Percentiles rank a stretch among this genome's conserved stretches.
Evolutionary conservation across 192 early-diverging fungal genomes (phyloP).

Genomic region (Backusella luteola): DNA sequence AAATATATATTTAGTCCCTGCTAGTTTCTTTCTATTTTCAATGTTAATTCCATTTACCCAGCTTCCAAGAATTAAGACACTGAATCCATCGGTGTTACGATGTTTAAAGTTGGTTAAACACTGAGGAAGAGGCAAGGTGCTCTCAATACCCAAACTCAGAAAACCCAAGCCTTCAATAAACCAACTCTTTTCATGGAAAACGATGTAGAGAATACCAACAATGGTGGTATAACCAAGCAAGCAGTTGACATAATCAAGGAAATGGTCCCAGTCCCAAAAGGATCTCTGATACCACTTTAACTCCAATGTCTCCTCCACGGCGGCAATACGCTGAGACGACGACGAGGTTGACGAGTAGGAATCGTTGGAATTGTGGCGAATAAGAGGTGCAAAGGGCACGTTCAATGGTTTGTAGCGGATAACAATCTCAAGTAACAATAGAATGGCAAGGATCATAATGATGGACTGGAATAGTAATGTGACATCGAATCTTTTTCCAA

Average conservation of each 20-base stretch:
- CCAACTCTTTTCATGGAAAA: slow-evolving; percentile 18
- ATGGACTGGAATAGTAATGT: slow-evolving; percentile 55
- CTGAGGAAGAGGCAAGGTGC: slow-evolving; percentile 61
- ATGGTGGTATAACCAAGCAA: slow-evolving; percentile 21
- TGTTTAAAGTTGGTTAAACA: slow-evolving; percentile 43
- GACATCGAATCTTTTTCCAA: slow-evolving; percentile 47
- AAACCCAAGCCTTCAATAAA: slow-evolving; percentile 42
- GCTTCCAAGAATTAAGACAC: slow-evolving; percentile 26
- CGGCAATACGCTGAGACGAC: slow-evolving; percentile 11
- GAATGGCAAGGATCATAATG: slow-evolving; percentile 52
- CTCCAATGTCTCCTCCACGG: neutral
- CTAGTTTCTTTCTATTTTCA: neutral
- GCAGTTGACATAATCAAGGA: slow-evolving; percentile 39
- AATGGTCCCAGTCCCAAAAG: slow-evolving; percentile 46
- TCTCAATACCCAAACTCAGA: slow-evolving; percentile 52
- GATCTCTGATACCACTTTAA: slow-evolving; percentile 8
- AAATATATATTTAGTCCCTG: neutral
- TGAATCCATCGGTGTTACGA: slow-evolving; percentile 52
- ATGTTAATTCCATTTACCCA: slow-evolving; percentile 30
- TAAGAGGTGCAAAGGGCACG: neutral
- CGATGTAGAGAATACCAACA: slow-evolving; percentile 23
- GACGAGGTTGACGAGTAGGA: neutral
- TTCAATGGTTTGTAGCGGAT: slow-evolving; percentile 39
- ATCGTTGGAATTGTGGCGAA: neutral
- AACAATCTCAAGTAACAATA: slow-evolving; percentile 49